phyloP scores from a whole-genome alignment of 2,329 filamentous ascomycete species.

The Penicillium frequentans region DNA sequence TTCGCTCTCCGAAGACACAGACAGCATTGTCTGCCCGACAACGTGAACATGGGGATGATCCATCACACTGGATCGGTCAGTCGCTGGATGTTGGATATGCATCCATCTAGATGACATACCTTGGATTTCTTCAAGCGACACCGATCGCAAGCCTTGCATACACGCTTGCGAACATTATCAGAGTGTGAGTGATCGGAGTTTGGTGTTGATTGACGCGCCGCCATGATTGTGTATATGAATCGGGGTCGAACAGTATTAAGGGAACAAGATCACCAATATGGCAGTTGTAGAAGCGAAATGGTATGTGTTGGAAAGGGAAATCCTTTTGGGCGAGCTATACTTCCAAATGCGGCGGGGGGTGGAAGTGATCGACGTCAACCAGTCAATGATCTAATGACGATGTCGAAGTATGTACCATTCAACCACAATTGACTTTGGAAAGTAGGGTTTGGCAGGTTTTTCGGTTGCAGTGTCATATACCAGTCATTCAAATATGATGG shows the following conservation, averaged over 20 bases:
- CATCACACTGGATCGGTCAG: slow-evolving; percentile 52
- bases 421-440: background rate
- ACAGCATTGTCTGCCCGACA: slow-evolving; percentile 65
- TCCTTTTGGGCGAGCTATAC: slow-evolving; percentile 19
- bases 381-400: slow-evolving; percentile 29
- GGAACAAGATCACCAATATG: background rate
- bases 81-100: slow-evolving; percentile 9
- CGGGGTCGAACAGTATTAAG: background rate
- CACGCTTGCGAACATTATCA: slow-evolving; percentile 58
- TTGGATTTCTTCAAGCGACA: slow-evolving; percentile 68
- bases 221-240: slow-evolving; percentile 28
- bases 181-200: slow-evolving; percentile 42
- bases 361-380: slow-evolving; percentile 25
- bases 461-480: slow-evolving; percentile 10
- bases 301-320: slow-evolving; percentile 1
- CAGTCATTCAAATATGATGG: slow-evolving; percentile 4
- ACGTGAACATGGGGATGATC: slow-evolving; percentile 59
- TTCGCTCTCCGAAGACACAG: slow-evolving; percentile 65
- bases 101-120: slow-evolving; percentile 39
- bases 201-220: slow-evolving; percentile 41
- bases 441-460: background rate
- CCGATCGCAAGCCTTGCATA: slow-evolving; percentile 67
- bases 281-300: background rate
- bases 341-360: slow-evolving; percentile 19
- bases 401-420: slow-evolving; percentile 10